Evolutionary conservation across 2,329 filamentous ascomycete species (phyloP).

Genomic region (Thielaviopsis musarum): DNA sequence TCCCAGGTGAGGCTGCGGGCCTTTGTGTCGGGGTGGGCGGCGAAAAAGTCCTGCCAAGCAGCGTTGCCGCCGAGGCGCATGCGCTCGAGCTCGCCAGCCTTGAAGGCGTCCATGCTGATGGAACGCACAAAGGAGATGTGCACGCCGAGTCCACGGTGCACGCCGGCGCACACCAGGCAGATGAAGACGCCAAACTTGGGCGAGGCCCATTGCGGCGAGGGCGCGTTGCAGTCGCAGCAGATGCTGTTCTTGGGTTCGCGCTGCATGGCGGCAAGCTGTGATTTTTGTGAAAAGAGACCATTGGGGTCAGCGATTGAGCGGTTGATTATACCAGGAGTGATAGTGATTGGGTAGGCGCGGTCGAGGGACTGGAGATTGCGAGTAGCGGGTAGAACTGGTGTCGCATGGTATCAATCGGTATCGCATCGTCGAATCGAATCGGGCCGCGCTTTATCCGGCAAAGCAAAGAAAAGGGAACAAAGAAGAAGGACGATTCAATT

Average conservation of each 20-base stretch:
- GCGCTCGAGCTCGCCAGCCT: slow-evolving; percentile 75
- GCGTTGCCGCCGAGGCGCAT: slow-evolving; percentile 90
- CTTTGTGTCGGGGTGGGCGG: slow-evolving; percentile 48
- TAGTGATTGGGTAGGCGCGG: no score
- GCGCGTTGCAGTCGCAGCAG: slow-evolving; percentile 91
- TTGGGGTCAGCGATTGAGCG: neutral
- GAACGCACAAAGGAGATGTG: slow-evolving; percentile 97
- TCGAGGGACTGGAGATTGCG: no score
- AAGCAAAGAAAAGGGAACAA: no score
- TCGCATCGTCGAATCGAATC: neutral
- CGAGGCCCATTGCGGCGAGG: slow-evolving; percentile 92
- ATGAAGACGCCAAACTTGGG: slow-evolving; percentile 99
- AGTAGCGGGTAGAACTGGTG: no score
- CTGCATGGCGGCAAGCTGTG: slow-evolving; percentile 73
- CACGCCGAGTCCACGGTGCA: slow-evolving; percentile 85
- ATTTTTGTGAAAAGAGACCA: neutral
- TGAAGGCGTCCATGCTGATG: slow-evolving; percentile 98
- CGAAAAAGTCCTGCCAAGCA: slow-evolving; percentile 75
- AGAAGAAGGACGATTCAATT: no score
- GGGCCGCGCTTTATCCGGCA: neutral
- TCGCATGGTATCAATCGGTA: neutral
- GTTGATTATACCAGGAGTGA: no score
- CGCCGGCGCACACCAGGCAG: slow-evolving; percentile 87
- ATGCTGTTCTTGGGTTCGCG: slow-evolving; percentile 76
- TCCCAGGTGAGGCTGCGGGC: slow-evolving; percentile 60